These are phyloP conservation scores for Penicillium sp. DNA, from an alignment of 2,329 filamentous ascomycete genomes.

Conservation along the genomic window DNA sequence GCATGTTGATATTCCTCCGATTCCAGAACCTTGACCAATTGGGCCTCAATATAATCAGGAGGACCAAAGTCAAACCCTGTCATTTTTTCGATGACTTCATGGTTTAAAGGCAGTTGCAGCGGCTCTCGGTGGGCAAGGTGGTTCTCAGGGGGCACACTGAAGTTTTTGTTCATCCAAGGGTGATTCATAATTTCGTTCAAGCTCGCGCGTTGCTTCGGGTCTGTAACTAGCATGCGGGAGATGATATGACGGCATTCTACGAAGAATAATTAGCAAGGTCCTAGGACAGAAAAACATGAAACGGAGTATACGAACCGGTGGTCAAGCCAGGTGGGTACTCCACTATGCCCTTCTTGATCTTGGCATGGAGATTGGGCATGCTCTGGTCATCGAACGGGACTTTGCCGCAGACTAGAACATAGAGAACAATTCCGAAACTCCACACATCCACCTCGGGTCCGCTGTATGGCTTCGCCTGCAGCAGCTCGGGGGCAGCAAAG, in stretches of 20 bases:
- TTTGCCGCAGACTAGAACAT: conserved; percentile 95
- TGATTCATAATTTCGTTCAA: conserved; percentile 93
- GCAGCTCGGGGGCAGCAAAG: conserved; percentile 91
- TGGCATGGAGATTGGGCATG: conserved; percentile 96
- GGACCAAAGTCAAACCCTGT: conserved; percentile 97
- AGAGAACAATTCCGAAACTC: conserved; percentile 98
- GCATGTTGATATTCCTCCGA: conserved; percentile 93
- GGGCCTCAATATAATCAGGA: conserved; percentile 77
- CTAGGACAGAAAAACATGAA: background rate
- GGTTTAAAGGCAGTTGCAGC: conserved; percentile 80
- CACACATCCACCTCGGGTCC: conserved; percentile 97
- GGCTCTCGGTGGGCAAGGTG: conserved; percentile 83
- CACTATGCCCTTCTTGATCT: conserved; percentile 96
- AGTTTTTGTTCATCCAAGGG: conserved; percentile 95
- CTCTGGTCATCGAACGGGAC: conserved; percentile 99
- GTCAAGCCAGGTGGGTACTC: conserved; percentile 96
- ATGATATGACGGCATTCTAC: conserved; percentile 92
- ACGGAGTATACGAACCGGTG: conserved; percentile 65
- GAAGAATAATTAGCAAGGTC: conserved; percentile 10
- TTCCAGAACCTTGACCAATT: conserved; percentile 83
- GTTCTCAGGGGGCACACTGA: conserved; percentile 83
- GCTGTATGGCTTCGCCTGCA: conserved; percentile 92
- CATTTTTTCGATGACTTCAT: conserved; percentile 87
- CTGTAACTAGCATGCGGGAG: conserved; percentile 92
- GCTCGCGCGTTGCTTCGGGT: conserved; percentile 82